These are phyloP conservation scores for Colletotrichum sojae DNA, from an alignment of 2,329 filamentous ascomycete genomes.

Conservation along the genomic window DNA sequence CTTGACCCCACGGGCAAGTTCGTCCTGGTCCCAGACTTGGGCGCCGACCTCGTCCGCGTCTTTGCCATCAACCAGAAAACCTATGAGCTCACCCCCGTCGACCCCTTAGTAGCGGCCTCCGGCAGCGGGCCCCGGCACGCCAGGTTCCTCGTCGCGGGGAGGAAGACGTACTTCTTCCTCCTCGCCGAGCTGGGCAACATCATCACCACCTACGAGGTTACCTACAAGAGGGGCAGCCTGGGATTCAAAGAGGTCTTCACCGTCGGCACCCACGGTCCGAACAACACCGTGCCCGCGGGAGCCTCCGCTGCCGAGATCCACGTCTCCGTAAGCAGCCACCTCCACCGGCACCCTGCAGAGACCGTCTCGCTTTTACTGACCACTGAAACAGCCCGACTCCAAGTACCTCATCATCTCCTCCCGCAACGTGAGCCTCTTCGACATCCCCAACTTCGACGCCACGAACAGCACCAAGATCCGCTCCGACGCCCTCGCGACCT, in stretches of 20 bases:
- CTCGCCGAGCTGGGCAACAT: conserved; percentile 71
- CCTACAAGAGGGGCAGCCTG: conserved; percentile 61
- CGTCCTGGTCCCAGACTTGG: conserved; percentile 36
- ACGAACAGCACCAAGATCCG: conserved; percentile 53
- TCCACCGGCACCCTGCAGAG: too few relatives aligned
- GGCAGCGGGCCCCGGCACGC: conserved; percentile 50
- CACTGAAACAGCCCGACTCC: conserved; percentile 62
- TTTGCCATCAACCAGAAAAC: conserved; percentile 34
- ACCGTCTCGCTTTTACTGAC: neutral
- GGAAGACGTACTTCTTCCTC: conserved; percentile 70
- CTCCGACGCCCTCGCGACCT: conserved; percentile 76
- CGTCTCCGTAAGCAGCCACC: conserved; percentile 64
- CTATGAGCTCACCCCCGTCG: conserved; percentile 29
- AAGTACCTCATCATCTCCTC: conserved; percentile 78
- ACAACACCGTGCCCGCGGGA: conserved; percentile 54
- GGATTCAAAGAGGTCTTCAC: conserved; percentile 62
- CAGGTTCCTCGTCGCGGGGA: conserved; percentile 64
- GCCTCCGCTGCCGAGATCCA: conserved; percentile 68
- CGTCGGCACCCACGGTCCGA: conserved; percentile 63
- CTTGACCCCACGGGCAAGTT: conserved; percentile 40
- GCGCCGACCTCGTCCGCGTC: conserved; percentile 39
- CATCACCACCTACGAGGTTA: conserved; percentile 69
- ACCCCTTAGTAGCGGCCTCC: conserved; percentile 29
- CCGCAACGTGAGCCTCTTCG: conserved; percentile 71
- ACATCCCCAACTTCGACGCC: conserved; percentile 58